A percentile compares a stretch with the other conserved stretches of the same genome.
phyloP scores from a whole-genome alignment of 257 asterid species.

The Haberlea rhodopensis region DNA sequence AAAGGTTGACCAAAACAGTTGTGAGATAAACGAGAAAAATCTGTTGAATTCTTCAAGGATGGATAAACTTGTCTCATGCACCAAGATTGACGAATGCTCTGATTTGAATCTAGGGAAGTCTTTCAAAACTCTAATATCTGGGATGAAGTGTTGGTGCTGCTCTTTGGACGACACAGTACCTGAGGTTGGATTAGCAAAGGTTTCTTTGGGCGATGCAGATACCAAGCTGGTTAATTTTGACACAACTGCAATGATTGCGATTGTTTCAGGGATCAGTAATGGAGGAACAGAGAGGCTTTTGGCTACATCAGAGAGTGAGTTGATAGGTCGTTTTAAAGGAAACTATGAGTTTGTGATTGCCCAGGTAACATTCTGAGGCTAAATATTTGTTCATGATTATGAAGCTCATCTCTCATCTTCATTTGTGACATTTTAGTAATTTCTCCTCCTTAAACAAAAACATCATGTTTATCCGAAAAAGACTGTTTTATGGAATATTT shows the following conservation, averaged over 20 bases:
- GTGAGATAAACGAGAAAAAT: conserved; percentile 15
- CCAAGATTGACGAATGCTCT: conserved; percentile 27
- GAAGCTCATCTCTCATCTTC: conserved; percentile 17
- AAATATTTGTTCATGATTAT: not conserved
- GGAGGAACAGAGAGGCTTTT: conserved; percentile 52
- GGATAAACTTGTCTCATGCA: conserved; percentile 27
- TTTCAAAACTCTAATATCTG: conserved; percentile 46
- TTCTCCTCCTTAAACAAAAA: conserved; percentile 1
- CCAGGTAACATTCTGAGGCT: conserved; percentile 47
- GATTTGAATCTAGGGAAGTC: conserved; percentile 45
- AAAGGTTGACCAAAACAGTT: conserved; percentile 29
- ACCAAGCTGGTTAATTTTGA: conserved; percentile 74
- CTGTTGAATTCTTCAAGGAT: conserved; percentile 15
- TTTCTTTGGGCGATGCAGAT: conserved; percentile 25
- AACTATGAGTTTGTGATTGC: conserved; percentile 78
- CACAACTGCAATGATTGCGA: conserved; percentile 82
- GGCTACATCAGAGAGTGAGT: conserved; percentile 58
- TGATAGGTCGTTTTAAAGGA: conserved; percentile 74
- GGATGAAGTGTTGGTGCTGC: conserved; percentile 62
- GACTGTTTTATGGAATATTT: conserved; percentile 4
- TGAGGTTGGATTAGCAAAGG: conserved; percentile 26
- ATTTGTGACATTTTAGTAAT: not conserved
- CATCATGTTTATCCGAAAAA: conserved; percentile 2
- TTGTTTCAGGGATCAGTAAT: conserved; percentile 88
- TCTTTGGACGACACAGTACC: conserved; percentile 29